Evolutionary conservation across 2,329 filamentous ascomycete genomes (phyloP), one percentile per base, ranked within the genome.

Genomic region (Cadophora sp.): DNA sequence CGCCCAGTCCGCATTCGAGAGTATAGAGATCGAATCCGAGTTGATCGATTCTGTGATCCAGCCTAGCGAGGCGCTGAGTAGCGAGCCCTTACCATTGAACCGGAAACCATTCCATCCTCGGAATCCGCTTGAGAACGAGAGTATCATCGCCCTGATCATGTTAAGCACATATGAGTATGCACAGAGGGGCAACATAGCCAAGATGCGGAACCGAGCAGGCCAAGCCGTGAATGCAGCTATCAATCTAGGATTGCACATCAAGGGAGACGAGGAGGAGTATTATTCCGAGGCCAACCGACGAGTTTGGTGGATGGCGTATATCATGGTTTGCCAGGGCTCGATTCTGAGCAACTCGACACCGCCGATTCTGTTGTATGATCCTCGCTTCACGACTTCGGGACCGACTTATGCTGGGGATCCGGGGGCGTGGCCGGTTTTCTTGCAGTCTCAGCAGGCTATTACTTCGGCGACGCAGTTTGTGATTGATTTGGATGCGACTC

Each of bases 291-390:
- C 81, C 14, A 80, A 80, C 70, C 77, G 82, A 36, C 78, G 83
- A 36, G 78, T 80, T 6, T 85, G 83, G 83, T 85, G 83, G 83
- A 84, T 84, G 81, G 84, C 83, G 77, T 86, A 85, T 66, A 79
- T 84, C 18, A 82, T 80, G 66, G 80, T 81, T 5, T 84, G 82
- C 50, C 84, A 86, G 71, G 81, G 79, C 13, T 80, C 82, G 1
- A 84, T 85, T 62, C 82, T 85, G 24, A 84, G 81, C 75, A 84
- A 82, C 64, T 80, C 79, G 81, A 74, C 79, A 47, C 80, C 82
- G 4, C 79, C 80, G 8, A 81, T 84, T 63, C 76, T 81, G 1
- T 73, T 81, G 1, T 80, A 82, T 24, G 78, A 80, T 16, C 77
- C 80, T 3, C 80, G 79, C 50, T 84, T 83, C 62, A 83, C 80